These are phyloP conservation scores for Graphilbum fragrans DNA, from an alignment of 2,329 filamentous ascomycete species.

Conservation along the genomic window DNA sequence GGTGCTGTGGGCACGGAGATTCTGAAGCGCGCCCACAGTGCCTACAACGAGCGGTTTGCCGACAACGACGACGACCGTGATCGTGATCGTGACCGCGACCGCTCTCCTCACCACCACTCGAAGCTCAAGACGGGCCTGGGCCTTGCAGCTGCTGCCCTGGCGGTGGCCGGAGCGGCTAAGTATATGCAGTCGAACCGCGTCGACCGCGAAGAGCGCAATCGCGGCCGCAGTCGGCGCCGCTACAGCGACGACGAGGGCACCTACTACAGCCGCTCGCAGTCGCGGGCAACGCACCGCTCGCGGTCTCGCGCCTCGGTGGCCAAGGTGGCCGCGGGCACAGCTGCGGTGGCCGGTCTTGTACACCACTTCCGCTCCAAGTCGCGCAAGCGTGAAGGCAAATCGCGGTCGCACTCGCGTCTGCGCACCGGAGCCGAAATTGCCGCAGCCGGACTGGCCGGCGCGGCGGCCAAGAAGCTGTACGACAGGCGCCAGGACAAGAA, in stretches of 20 bases:
- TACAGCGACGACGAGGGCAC: conserved; percentile 22
- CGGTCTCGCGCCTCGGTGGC: conserved; percentile 34
- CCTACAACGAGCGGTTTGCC: conserved; percentile 41
- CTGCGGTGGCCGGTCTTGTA: conserved; percentile 44
- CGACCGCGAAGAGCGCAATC: conserved; percentile 44
- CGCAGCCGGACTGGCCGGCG: conserved; percentile 46
- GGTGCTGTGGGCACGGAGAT: conserved; percentile 52
- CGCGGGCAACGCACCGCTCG: conserved; percentile 26
- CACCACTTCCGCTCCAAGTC: conserved; percentile 46
- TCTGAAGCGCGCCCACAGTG: conserved; percentile 45
- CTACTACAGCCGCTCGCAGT: conserved; percentile 21
- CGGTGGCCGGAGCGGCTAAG: conserved; percentile 52
- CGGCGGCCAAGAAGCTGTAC: conserved; percentile 48
- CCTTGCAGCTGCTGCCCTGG: conserved; percentile 50
- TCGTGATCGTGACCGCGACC: conserved; percentile 20
- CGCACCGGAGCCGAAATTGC: conserved; percentile 48
- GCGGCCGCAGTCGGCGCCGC: conserved; percentile 42
- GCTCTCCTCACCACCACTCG: conserved; percentile 28
- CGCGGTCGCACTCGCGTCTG: conserved; percentile 31
- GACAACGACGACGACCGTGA: conserved; percentile 21
- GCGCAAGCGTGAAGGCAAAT: conserved; percentile 28
- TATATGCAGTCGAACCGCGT: conserved; percentile 49
- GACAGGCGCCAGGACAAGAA: conserved; percentile 50
- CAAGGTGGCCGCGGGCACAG: conserved; percentile 45
- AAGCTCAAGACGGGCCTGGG: conserved; percentile 50